Base-by-base conservation (phyloP, 768 basidiomycete species). In the Psilocybe cubensis region DNA sequence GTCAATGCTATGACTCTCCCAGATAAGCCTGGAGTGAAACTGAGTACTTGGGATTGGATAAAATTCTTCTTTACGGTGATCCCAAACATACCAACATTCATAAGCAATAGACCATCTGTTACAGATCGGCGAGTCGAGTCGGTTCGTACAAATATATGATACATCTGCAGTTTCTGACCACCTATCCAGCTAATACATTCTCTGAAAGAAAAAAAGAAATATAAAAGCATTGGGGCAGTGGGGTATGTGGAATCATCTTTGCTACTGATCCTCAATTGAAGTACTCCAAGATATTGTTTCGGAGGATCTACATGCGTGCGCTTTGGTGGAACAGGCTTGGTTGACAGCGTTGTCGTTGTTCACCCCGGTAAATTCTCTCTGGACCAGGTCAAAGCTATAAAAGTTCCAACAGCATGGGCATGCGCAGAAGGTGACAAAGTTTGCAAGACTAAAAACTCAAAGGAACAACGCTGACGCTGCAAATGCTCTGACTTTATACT, bases 171-270 rank as follows among this genome's bases (percentile, higher is more conserved):
- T 10, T 50, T 29, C 33, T 7, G 51, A n/a, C 14, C 3, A 40
- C 17, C 4, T 46, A n/a, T 57, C 45, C 45, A 81, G 79, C 74
- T 79, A 53, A 72, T 79, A 28, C 46, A 62, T 14, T 68, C 72
- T 42, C 42, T 80, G 11, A 72, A 73, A 46, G 70, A 67, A 25
- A 68, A 73, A 59, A 79, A 76, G 60, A 67, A 74, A 46, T 81
- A 81, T 43, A 66, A 73, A 44, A 78, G 74, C 41, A 63, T 81
- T 41, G 79, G 79, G 12, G 72, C 72, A 9, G 74, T 81, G 38
- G 79, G 79, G 79, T 79, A 63, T 2, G 68, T 49, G 10, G 24
- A 41, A 33, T 23, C 17, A 6, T 35, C 21, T n/a, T n/a, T 14
- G 35, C 14, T n/a, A 11, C 18, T 4, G 10, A 27, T 4, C 11